phyloP scores from a whole-genome alignment of 352 stramenopile species.

The Globisporangium perplexum region DNA sequence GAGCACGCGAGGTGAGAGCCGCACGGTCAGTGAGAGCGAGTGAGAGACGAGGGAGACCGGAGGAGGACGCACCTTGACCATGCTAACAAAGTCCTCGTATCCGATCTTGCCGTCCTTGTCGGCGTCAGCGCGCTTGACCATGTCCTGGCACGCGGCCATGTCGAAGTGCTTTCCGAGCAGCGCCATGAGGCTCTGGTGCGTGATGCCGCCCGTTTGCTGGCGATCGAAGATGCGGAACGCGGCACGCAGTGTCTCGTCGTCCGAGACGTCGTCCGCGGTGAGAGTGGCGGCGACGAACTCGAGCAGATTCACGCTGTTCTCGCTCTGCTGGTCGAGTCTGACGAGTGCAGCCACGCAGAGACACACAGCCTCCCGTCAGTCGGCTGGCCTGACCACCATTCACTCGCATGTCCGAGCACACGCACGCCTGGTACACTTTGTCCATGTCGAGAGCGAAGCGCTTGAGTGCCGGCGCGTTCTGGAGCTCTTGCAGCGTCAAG shows the following conservation, averaged over 20 bases:
- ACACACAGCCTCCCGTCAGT: background rate
- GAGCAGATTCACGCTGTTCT: constrained; percentile 68
- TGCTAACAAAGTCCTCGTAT: constrained; percentile 65
- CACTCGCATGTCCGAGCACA: background rate
- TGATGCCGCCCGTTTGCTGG: constrained; percentile 53
- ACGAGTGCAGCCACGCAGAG: background rate
- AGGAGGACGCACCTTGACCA: constrained; percentile 32
- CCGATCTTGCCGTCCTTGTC: constrained; percentile 69
- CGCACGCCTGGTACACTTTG: constrained; percentile 56
- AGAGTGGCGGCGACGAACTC: constrained; percentile 77
- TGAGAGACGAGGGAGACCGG: background rate
- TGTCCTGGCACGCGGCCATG: constrained; percentile 41
- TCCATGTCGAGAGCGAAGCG: constrained; percentile 63
- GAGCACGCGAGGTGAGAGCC: background rate
- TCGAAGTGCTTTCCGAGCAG: constrained; percentile 65
- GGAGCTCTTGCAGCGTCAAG: constrained; percentile 63
- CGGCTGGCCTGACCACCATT: background rate
- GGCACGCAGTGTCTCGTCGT: constrained; percentile 44
- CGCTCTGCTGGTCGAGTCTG: constrained; percentile 69
- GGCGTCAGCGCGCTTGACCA: constrained; percentile 53
- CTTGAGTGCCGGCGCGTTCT: constrained; percentile 35
- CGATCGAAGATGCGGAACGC: constrained; percentile 65
- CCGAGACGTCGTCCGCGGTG: constrained; percentile 44
- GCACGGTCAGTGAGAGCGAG: too few relatives aligned
- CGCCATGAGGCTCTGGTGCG: constrained; percentile 35